A percentile compares a stretch with the other conserved stretches of the same genome.
Conservation (phyloP, 208 protist genomes). For the Acanthamoeba healyi region DNA sequence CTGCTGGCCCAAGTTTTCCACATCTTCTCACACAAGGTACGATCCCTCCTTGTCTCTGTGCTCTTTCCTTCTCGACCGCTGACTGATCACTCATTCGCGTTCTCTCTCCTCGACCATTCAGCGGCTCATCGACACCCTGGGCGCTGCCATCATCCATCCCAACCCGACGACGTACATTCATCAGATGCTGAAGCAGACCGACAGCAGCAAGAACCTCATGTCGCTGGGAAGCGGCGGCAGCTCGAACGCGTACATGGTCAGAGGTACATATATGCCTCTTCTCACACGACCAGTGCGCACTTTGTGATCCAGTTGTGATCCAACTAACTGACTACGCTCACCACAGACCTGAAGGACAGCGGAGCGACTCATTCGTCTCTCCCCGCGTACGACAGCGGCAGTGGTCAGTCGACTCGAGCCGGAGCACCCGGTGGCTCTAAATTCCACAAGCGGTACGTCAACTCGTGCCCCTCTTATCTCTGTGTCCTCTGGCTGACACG, state of each 20-base stretch:
- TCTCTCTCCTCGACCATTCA: neutral
- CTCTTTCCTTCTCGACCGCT: too few relatives aligned
- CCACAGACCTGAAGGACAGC: neutral
- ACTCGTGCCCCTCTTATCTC: neutral
- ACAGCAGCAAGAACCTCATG: constrained; percentile 3
- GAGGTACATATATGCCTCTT: neutral
- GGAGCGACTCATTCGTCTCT: neutral
- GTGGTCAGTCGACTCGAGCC: neutral
- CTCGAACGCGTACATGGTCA: neutral
- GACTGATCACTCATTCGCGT: too few relatives aligned
- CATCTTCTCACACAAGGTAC: constrained; percentile 82
- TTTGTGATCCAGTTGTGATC: too few relatives aligned
- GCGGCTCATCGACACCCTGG: constrained; percentile 77
- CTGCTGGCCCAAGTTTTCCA: constrained; percentile 84
- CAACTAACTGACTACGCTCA: too few relatives aligned
- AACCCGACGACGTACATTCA: constrained; percentile 40
- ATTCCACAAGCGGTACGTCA: neutral
- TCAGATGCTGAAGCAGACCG: constrained; percentile 30
- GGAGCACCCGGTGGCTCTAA: neutral
- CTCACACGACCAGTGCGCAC: neutral
- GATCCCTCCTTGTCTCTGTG: neutral
- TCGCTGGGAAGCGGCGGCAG: neutral
- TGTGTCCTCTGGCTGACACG: too few relatives aligned
- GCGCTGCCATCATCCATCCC: constrained; percentile 74
- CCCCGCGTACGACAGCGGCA: neutral